Evolutionary conservation across 1,139 yeast species (phyloP), one percentile per base, ranked within the genome.

Genomic region (Pichia sp.): DNA sequence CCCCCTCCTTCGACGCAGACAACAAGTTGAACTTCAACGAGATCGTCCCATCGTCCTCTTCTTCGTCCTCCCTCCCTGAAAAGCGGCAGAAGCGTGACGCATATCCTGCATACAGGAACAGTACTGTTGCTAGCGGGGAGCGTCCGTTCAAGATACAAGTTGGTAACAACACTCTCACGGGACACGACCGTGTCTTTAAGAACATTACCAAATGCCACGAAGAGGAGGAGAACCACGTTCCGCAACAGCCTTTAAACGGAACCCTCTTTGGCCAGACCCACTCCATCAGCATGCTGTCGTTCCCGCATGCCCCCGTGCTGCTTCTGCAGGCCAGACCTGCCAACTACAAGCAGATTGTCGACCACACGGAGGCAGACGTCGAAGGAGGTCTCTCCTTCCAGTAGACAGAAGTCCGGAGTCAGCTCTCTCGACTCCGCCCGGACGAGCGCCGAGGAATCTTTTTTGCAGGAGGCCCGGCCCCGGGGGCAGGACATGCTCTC

Each of bases 121-220:
- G n/a, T 12, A 22, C 34, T 2, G 21, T 25, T 8, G 30, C 7
- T n/a, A 18, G 12, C 3, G 34, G 21, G 22, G 31, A 42, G 10
- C 25, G 45, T n/a, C n/a, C 19, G 12, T 57, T 62, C 43, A 52
- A 53, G 19, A 56, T 59, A 18, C 64, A 62, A 43, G 57, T 60
- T 6, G 58, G 60, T 21, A 55, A 59, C 30, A 58, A 61, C 21
- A 26, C 30, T 6, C 1, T 23, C 52, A 9, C 41, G 57, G 28
- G 36, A 44, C 18, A 34, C 44, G 19, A 22, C 1, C 30, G 43
- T 3, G 51, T 51, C 34, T 62, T 50, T 50, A 46, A 41, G 25
- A 60, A 60, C 37, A 58, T 55, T 4, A 51, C 62, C 3, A 39
- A 30, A 9, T 60, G 63, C 40, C 25, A 9, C 9, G 47, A 42